Percentiles rank a stretch among this genome's conserved stretches.
These are phyloP conservation scores for Lablab purpureus DNA, from an alignment of 306 rosid species.

Conservation along the genomic window DNA sequence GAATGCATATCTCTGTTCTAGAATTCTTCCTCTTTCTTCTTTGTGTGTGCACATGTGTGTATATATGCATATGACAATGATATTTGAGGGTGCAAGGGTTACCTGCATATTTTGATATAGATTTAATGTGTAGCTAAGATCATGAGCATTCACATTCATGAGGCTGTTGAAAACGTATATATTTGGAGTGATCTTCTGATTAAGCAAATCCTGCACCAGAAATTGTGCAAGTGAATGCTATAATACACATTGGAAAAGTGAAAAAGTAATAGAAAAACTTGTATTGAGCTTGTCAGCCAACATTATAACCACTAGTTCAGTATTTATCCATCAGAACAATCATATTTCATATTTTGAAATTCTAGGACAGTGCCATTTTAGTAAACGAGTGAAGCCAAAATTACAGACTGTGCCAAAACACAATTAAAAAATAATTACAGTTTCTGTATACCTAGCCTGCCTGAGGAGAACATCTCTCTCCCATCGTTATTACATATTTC, in stretches of 20 bases:
- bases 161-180: conserved; percentile 92
- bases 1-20: conserved; percentile 6
- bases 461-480: conserved; percentile 7
- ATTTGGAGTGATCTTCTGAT: conserved; percentile 84
- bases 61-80: background rate
- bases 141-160: conserved; percentile 90
- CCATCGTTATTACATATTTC: background rate
- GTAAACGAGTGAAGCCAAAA: conserved; percentile 27
- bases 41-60: background rate
- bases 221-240: conserved; percentile 39
- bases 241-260: conserved; percentile 31
- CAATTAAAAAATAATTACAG: background rate
- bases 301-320: background rate
- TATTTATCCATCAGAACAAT: conserved; percentile 34
- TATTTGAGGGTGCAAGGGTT: conserved; percentile 35
- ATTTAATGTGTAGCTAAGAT: conserved; percentile 73
- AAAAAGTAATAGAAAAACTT: conserved; percentile 13
- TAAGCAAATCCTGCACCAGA: conserved; percentile 79
- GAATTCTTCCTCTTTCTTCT: background rate
- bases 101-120: conserved; percentile 81
- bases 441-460: background rate
- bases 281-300: conserved; percentile 8
- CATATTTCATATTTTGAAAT: conserved; percentile 33
- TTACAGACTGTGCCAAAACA: background rate
- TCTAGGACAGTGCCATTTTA: conserved; percentile 16